phyloP scores from a whole-genome alignment of 2,329 filamentous ascomycete species.

The Botrytis paeoniae region DNA sequence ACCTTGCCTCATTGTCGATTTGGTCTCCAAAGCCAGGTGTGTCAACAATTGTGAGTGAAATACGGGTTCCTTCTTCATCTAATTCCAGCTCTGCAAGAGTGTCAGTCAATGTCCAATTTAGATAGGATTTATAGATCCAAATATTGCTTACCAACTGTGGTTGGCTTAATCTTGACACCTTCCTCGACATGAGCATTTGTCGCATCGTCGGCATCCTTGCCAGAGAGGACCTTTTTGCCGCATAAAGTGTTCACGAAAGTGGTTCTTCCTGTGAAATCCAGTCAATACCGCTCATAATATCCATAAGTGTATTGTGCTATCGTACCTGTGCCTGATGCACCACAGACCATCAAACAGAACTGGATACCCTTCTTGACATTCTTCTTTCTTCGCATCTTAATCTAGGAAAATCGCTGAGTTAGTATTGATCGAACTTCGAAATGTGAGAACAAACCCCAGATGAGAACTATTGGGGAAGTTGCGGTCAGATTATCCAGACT shows the following conservation, averaged over 20 bases:
- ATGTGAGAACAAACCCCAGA: conserved; percentile 31
- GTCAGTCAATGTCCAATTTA: conserved; percentile 33
- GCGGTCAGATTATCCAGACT: conserved; percentile 35
- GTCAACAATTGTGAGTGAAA: conserved; percentile 97
- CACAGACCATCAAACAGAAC: conserved; percentile 99
- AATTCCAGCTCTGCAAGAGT: conserved; percentile 74
- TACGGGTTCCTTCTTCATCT: conserved; percentile 96
- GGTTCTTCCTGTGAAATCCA: conserved; percentile 68
- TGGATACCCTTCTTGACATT: conserved; percentile 91
- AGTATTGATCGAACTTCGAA: conserved; percentile 29
- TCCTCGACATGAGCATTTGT: conserved; percentile 88
- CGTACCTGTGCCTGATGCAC: conserved; percentile 95
- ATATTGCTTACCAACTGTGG: conserved; percentile 79
- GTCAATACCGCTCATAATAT: conserved; percentile 22
- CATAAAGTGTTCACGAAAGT: conserved; percentile 99
- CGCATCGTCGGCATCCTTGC: conserved; percentile 92
- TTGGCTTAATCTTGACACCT: conserved; percentile 96
- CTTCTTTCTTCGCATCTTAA: conserved; percentile 99
- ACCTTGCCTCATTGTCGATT: conserved; percentile 99
- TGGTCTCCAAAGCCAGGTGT: conserved; percentile 98
- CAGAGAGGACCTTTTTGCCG: conserved; percentile 83
- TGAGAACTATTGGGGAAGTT: conserved; percentile 32
- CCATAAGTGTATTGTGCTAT: conserved; percentile 14
- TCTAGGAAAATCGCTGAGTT: conserved; percentile 48
- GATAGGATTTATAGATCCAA: conserved; percentile 1